Evolutionary conservation across 2,329 filamentous ascomycete genomes (phyloP), one percentile per base, ranked within the genome.

Genomic region (Paecilomyces variotii): DNA sequence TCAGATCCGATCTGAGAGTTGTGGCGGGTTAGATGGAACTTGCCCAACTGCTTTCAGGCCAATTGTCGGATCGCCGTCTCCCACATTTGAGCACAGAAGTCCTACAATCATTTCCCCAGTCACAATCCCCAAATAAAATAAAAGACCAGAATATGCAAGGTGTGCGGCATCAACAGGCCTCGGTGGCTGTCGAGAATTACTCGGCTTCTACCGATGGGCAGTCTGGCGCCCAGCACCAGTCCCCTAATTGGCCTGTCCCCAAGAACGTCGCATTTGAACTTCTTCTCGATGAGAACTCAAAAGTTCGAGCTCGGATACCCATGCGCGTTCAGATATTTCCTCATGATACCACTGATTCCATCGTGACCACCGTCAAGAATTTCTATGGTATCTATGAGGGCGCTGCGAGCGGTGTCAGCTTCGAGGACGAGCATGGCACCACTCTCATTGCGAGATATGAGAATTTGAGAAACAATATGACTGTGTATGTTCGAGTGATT

Each of bases 311-410:
- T 65, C 80, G 85, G 61, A 81, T 87, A 56, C 85, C 85, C 11
- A 85, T 87, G 81, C 79, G 84, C 64, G 84, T 88, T 52, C 89
- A 95, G 70, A 97, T 99, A 66, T 96, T 88, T 70, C 90, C 90
- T 53, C 92, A 97, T 75, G 94, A 99, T 79, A 92, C 90, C 56
- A 97, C 93, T 25, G 93, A 97, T 72, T 97, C 92, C 35, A 99
- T 99, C 77, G 90, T 97, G 63, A 94, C 91, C 12, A 97, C 94
- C 1, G 93, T 97, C 70, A 97, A 96, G 83, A 97, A 97, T 80
- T 97, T 97, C 79, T 97, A 96, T 72, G 94, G 94, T 61, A 83
- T 99, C 65, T 97, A 97, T 74, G 90, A 93, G 64, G 87, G 84
- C 62, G 83, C 85, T 66, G 85, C 85, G 65, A 87, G 87, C 72